These are phyloP conservation scores for Haberlea rhodopensis DNA, from an alignment of 257 asterid species.

Conservation along the genomic window DNA sequence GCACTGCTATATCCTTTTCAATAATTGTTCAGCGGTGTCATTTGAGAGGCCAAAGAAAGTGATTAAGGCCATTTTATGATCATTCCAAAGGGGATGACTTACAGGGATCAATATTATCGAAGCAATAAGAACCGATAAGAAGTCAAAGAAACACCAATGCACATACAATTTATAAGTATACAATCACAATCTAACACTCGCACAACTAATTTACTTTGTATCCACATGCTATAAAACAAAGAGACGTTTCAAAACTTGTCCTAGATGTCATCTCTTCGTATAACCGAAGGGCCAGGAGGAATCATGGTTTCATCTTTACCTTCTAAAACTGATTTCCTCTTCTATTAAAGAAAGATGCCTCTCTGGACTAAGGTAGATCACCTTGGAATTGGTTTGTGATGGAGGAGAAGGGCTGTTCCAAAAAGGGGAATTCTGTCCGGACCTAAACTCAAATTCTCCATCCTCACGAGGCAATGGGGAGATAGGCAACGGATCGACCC, in stretches of 20 bases:
- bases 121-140: too few relatives aligned
- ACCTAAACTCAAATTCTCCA: conserved; percentile 43
- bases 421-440: conserved; percentile 30
- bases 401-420: conserved; percentile 31
- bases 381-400: conserved; percentile 3
- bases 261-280: conserved; percentile 44
- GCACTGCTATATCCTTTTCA: too few relatives aligned
- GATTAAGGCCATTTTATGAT: too few relatives aligned
- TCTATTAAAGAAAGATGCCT: conserved; percentile 36
- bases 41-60: too few relatives aligned
- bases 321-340: conserved; percentile 33
- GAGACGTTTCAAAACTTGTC: conserved; percentile 20
- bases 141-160: not conserved
- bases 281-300: conserved; percentile 43
- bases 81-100: too few relatives aligned
- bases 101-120: too few relatives aligned
- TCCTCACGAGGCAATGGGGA: conserved; percentile 65
- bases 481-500: conserved; percentile 30
- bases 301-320: conserved; percentile 42
- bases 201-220: not conserved
- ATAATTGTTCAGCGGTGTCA: too few relatives aligned
- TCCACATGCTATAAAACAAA: conserved; percentile 1
- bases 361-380: conserved; percentile 37
- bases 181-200: conserved; percentile 21
- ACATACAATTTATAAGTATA: not conserved